Conservation (phyloP, 768 basidiomycete species). For the Tephrocybe sp. region DNA sequence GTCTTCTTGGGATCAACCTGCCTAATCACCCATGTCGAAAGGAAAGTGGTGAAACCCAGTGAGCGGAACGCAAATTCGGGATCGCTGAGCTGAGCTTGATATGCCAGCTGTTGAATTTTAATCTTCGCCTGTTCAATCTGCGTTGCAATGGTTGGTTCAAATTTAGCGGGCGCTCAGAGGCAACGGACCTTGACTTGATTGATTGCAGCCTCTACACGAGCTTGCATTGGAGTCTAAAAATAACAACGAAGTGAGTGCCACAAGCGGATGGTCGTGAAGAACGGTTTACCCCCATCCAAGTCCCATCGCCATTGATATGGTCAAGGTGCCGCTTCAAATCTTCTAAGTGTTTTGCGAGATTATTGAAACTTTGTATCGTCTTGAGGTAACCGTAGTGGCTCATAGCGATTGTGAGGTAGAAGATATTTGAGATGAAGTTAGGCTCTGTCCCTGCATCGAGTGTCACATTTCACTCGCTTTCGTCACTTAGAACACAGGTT, state of each 20-base stretch:
- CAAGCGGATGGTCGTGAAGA: background rate
- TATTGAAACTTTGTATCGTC: constrained; percentile 75
- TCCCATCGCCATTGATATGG: constrained; percentile 69
- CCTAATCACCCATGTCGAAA: constrained; percentile 92
- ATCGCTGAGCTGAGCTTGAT: constrained; percentile 83
- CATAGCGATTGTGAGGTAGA: constrained; percentile 85
- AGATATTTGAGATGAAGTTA: constrained; percentile 95
- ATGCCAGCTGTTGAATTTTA: constrained; percentile 74
- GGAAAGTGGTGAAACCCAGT: constrained; percentile 84
- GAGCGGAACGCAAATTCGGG: constrained; percentile 79
- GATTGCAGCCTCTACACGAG: constrained; percentile 76
- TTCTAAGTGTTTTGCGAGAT: constrained; percentile 71
- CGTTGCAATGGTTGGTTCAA: background rate
- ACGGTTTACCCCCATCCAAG: constrained; percentile 84
- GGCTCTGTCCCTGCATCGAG: constrained; percentile 52
- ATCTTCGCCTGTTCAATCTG: constrained; percentile 72
- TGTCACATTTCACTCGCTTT: background rate
- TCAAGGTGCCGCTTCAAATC: constrained; percentile 80
- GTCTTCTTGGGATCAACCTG: constrained; percentile 78
- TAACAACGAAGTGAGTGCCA: background rate
- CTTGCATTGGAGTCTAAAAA: constrained; percentile 65
- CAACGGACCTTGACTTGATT: constrained; percentile 69
- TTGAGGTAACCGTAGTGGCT: constrained; percentile 87
- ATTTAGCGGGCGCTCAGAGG: background rate
- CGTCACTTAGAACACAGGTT: constrained; percentile 2